These are phyloP conservation scores for Ophiostoma sp. DNA, from an alignment of 2,329 filamentous ascomycete genomes.

Conservation along the genomic window DNA sequence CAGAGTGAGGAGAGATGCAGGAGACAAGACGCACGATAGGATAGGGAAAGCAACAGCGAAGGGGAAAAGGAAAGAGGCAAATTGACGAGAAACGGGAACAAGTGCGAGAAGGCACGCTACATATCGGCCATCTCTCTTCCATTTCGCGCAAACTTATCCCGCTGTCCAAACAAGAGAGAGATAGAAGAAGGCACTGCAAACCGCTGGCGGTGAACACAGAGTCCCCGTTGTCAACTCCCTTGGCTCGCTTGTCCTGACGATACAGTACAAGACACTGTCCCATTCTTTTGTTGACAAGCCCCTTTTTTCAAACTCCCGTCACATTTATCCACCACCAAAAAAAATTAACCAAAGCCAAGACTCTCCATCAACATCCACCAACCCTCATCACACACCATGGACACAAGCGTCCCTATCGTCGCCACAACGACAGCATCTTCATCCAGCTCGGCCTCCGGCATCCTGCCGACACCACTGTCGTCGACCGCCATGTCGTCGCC, in stretches of 20 bases:
- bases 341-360: neutral
- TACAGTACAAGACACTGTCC: conserved; percentile 1
- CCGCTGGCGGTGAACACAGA: neutral
- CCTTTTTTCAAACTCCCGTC: conserved; percentile 1
- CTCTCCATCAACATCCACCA: neutral
- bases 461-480: neutral
- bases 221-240: neutral
- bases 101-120: neutral
- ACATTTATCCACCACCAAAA: neutral
- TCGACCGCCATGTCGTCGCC: neutral
- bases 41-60: neutral
- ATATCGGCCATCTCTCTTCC: neutral
- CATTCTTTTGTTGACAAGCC: conserved; percentile 1
- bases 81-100: neutral
- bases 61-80: neutral
- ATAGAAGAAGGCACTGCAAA: neutral
- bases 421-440: neutral
- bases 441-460: neutral
- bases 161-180: neutral
- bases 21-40: neutral
- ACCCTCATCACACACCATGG: neutral
- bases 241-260: neutral
- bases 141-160: neutral
- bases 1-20: neutral
- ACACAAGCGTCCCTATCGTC: neutral